These are phyloP conservation scores for Cytospora piceicola DNA, from an alignment of 2,329 filamentous ascomycete genomes.

Conservation along the genomic window DNA sequence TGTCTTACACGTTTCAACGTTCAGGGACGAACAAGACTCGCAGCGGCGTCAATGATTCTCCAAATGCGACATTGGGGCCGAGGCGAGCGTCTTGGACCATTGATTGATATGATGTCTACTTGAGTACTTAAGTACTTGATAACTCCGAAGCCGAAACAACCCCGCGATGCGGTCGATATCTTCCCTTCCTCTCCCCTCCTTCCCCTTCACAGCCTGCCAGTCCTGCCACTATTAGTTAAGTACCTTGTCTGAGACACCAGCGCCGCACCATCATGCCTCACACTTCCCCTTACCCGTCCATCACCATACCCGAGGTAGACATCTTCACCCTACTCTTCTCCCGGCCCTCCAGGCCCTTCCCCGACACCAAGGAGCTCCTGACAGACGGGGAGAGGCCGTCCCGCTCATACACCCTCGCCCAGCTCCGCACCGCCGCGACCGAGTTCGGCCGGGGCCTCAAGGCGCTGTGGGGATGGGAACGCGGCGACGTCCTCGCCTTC, in stretches of 20 bases:
- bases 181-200: not conserved
- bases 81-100: not conserved
- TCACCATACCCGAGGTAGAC: conserved; percentile 75
- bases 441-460: conserved; percentile 83
- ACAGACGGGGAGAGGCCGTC: conserved; percentile 70
- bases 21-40: not conserved
- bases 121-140: not conserved
- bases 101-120: no score
- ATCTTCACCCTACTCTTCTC: conserved; percentile 82
- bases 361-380: conserved; percentile 80
- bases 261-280: conserved; percentile 65
- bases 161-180: conserved; percentile 9
- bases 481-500: conserved; percentile 80
- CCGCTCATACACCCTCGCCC: conserved; percentile 69
- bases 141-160: conserved; percentile 3
- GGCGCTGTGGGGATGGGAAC: conserved; percentile 75
- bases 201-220: not conserved
- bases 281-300: conserved; percentile 64
- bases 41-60: not conserved
- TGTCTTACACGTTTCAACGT: conserved; percentile 26
- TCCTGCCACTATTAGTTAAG: not conserved
- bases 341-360: conserved; percentile 63
- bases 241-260: not conserved
- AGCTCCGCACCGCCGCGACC: conserved; percentile 66
- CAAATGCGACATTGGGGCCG: not conserved